Base-by-base conservation (phyloP, 1,284 basidiomycete genomes). In the Rhodotorula mucilaginosa region DNA sequence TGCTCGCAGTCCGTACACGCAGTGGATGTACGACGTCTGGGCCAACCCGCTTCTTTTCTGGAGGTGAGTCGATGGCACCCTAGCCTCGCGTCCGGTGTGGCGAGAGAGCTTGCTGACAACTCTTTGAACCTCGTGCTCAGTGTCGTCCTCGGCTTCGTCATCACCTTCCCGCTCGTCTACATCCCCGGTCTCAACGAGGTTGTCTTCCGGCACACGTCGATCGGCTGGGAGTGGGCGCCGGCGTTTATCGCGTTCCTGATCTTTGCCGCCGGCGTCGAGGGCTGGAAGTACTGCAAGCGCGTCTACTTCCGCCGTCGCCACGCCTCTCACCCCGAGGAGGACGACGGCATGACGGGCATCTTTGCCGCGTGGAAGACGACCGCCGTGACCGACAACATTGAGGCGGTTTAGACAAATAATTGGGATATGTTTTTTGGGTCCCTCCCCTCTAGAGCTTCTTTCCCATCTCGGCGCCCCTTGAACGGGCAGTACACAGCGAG, bases 91-190 rank as follows among this genome's bases (percentile, higher is more conserved):
- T 19, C 56, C 75, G 84, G 87, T 77, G 86, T 18, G 81, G 82
- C 78, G 83, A 31, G 54, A 29, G 16, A 65, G 87, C 21, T 82
- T 87, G 23, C 81, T 88, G 52, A 87, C 84, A 13, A 39, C 83
- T 59, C 39, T 23, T 7, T 44, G 12, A 13, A 12, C 16, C 31
- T 16, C 23, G 13, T 26, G 29, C 57, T 16, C 18, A 70, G 70
- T 47, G 83, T 83, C 29, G 65, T 84, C n/a, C 76, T 80, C 34
- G 85, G 86, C 10, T 84, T 86, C 80, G 76, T 84, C 61, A 83
- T 81, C 67, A 84, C 86, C 31, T 84, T 86, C 69, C 82, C 81
- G 19, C 82, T 85, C 58, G 80, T 87, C 60, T 87, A 75, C 60
- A 71, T 74, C 48, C 69, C 69, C 7, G 61, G 52, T 46, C 57